A percentile compares a stretch with the other conserved stretches of the same genome.
These are phyloP conservation scores for Chionographis japonica DNA, from an alignment of 106 monocot genomes.

Conservation along the genomic window DNA sequence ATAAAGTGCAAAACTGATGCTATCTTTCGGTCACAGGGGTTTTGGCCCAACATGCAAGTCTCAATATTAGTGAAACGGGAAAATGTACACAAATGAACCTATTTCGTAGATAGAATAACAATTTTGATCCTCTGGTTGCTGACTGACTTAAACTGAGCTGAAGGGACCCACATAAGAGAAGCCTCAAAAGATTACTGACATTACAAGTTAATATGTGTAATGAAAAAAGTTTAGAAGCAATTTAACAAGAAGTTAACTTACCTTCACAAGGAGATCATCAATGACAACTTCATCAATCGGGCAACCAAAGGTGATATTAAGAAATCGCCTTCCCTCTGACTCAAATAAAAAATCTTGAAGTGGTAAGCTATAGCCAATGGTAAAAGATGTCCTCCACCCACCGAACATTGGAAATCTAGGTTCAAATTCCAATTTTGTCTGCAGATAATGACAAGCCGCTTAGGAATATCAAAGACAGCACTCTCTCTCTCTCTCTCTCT, in stretches of 20 bases:
- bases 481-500: too few relatives aligned
- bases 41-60: too few relatives aligned
- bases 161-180: neutral
- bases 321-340: conserved; percentile 60
- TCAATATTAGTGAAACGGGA: too few relatives aligned
- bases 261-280: conserved; percentile 80
- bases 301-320: conserved; percentile 91
- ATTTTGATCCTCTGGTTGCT: too few relatives aligned
- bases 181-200: neutral
- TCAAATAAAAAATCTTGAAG: conserved; percentile 81
- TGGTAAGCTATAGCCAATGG: conserved; percentile 87
- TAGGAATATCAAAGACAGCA: neutral
- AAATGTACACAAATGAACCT: too few relatives aligned
- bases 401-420: conserved; percentile 97
- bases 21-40: too few relatives aligned
- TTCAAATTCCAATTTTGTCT: conserved; percentile 86
- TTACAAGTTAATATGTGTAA: neutral
- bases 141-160: too few relatives aligned
- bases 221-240: neutral
- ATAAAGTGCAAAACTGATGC: too few relatives aligned
- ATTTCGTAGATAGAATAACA: too few relatives aligned
- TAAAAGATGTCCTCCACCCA: conserved; percentile 95
- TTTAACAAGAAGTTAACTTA: conserved; percentile 18
- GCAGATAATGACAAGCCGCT: conserved; percentile 19
- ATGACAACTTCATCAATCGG: conserved; percentile 74